Evolutionary conservation across 2,329 filamentous ascomycete genomes (phyloP), one percentile per base, ranked within the genome.

Genomic region (Aureobasidium sp.): DNA sequence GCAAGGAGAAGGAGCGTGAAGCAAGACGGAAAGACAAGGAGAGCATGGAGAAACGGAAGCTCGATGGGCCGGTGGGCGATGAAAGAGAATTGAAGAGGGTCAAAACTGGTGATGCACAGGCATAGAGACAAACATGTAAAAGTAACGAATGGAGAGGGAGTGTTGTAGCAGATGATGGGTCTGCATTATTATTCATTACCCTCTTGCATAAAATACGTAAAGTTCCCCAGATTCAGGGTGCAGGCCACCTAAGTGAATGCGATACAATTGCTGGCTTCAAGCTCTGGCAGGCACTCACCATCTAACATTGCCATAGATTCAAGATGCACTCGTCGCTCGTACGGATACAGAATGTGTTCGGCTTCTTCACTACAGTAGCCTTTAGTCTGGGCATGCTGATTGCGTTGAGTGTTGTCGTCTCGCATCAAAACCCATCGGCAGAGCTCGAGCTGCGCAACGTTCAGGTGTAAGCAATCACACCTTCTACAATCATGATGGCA

Each of bases 331-430:
- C 90, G 72, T 84, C 88, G 50, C 77, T 96, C 53, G 91, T 89
- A 65, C 90, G 94, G 68, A 76, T 88, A 67, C 94, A 99, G 77
- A 93, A 91, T 78, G 87, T 91, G 74, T 99, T 99, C 74, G 91
- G 94, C 75, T 97, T 96, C 85, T 97, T 97, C 81, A 97, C 94
- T n/a, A 95, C 91, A 29, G 91, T 97, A 66, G 88, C 89, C 62
- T 94, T 96, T 72, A 84, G 84, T 62, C 83, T 97, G 60, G 92
- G 86, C 58, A 84, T 82, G 60, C 78, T 95, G 63, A 90, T 97
- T 68, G 92, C 93, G 51, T 79, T 88, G 55, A 92, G 91, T 41
- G 90, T 92, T 69, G 75, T 96, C 68, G 76, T 87, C 69, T 79
- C 80, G 63, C 84, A 87, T 4, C 87, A 91, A 66, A 82, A 82